A percentile compares a stretch with the other conserved stretches of the same genome.
phyloP scores from a whole-genome alignment of 2,329 filamentous ascomycete species.

The Periglandula ipomoeae region DNA sequence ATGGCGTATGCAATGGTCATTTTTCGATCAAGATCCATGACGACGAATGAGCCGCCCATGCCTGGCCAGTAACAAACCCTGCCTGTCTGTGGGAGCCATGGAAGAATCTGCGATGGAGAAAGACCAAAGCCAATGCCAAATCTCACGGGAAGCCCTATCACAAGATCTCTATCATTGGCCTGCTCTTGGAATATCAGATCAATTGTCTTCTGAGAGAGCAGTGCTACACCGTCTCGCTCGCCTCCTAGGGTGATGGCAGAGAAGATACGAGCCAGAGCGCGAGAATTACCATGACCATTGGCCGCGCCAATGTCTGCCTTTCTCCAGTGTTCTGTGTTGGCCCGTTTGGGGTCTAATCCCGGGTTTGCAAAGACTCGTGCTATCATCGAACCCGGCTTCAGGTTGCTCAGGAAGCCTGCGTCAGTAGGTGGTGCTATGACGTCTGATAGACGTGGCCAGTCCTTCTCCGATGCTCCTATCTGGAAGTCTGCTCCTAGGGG shows the following conservation, averaged over 20 bases:
- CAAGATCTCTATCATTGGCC: conserved; percentile 25
- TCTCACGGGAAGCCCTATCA: conserved; percentile 20
- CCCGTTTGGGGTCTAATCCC: too few species aligned
- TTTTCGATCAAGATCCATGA: conserved; percentile 32
- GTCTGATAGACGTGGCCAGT: too few species aligned
- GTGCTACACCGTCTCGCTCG: conserved; percentile 13
- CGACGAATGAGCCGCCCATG: conserved; percentile 32
- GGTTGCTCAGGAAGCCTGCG: too few species aligned
- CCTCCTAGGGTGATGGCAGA: conserved; percentile 16
- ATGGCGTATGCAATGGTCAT: conserved; percentile 32
- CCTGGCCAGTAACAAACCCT: conserved; percentile 31
- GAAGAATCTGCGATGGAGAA: neutral
- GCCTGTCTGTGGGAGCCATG: conserved; percentile 20
- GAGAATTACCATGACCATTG: conserved; percentile 38
- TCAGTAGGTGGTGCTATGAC: too few species aligned
- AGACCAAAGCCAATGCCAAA: conserved; percentile 33
- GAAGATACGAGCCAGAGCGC: conserved; percentile 30
- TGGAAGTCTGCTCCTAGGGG: too few species aligned
- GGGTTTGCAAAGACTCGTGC: too few species aligned
- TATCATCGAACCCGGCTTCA: too few species aligned
- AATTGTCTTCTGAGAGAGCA: conserved; percentile 31
- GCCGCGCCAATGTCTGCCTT: conserved; percentile 29
- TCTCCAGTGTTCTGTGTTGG: conserved; percentile 25
- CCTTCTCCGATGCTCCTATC: too few species aligned
- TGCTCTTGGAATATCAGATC: conserved; percentile 37